Evolutionary conservation across 1,284 basidiomycete genomes (phyloP).

Genomic region (Cutaneotrichosporon arboriforme): DNA sequence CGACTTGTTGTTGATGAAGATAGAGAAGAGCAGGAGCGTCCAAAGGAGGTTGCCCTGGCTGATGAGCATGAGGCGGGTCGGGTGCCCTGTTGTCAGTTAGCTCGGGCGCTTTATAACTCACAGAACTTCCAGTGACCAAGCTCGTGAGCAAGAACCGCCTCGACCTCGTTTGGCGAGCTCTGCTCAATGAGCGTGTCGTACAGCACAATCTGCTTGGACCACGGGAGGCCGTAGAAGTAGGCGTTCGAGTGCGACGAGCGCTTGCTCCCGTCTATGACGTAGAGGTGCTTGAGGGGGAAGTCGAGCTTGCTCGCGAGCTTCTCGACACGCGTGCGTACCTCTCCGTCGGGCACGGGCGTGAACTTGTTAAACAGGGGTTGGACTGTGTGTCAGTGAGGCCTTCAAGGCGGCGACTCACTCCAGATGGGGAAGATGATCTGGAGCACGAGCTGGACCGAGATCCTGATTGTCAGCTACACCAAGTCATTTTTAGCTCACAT

Average conservation of each 20-base stretch:
- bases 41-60: constrained; percentile 82
- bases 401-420: constrained; percentile 45
- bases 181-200: constrained; percentile 95
- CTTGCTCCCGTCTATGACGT: constrained; percentile 96
- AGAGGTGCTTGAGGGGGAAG: constrained; percentile 91
- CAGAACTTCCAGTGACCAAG: constrained; percentile 90
- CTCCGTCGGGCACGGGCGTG: constrained; percentile 69
- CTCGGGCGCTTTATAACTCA: not conserved
- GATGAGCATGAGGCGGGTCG: constrained; percentile 76
- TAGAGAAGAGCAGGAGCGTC: constrained; percentile 80
- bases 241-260: constrained; percentile 91
- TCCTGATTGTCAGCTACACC: constrained; percentile 49
- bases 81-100: constrained; percentile 54
- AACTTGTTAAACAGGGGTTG: constrained; percentile 97
- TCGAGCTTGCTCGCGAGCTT: constrained; percentile 68
- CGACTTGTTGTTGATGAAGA: constrained; percentile 81
- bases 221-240: constrained; percentile 89
- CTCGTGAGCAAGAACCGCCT: constrained; percentile 82
- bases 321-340: constrained; percentile 69
- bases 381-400: constrained; percentile 44
- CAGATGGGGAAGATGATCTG: constrained; percentile 80
- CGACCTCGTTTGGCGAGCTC: constrained; percentile 78
- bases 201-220: constrained; percentile 95
- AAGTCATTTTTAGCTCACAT: constrained; percentile 53
- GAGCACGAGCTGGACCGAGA: constrained; percentile 76